These are phyloP conservation scores for Solanum acaule DNA, from an alignment of 257 asterid species.

Conservation along the genomic window DNA sequence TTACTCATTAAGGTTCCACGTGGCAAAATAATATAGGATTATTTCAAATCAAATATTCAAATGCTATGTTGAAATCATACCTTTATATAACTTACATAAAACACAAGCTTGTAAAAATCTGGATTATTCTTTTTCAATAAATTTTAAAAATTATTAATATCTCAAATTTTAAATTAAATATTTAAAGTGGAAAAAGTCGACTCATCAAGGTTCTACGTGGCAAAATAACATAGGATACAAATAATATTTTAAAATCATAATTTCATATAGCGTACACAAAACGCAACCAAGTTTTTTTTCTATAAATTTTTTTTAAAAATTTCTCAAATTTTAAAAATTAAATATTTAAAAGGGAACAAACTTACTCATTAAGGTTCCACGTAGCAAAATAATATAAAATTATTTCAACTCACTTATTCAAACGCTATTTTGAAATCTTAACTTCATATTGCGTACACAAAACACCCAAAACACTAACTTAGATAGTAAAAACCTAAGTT, in stretches of 20 bases:
- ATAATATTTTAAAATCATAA: too few species aligned
- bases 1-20: background rate
- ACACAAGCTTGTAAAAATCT: too few species aligned
- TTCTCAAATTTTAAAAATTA: too few species aligned
- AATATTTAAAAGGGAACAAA: background rate
- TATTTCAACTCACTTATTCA: background rate
- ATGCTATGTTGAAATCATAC: background rate
- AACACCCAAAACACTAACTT: background rate
- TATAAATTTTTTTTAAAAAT: too few species aligned
- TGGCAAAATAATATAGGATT: background rate
- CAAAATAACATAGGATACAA: too few species aligned
- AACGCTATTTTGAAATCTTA: too few species aligned
- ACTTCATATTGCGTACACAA: background rate
- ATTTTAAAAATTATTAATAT: too few species aligned
- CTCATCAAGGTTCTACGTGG: background rate
- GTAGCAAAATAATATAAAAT: background rate
- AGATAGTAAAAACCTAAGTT: background rate
- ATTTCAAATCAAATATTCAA: background rate
- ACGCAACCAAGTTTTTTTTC: background rate
- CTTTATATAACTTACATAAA: background rate
- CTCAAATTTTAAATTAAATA: background rate
- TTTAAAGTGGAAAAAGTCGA: background rate
- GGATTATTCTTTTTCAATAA: too few species aligned
- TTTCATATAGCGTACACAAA: background rate
- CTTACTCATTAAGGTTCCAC: background rate